A percentile compares a stretch with the other conserved stretches of the same genome.
phyloP scores from a whole-genome alignment of 2,329 filamentous ascomycete genomes.

The Fusarium dimerum region DNA sequence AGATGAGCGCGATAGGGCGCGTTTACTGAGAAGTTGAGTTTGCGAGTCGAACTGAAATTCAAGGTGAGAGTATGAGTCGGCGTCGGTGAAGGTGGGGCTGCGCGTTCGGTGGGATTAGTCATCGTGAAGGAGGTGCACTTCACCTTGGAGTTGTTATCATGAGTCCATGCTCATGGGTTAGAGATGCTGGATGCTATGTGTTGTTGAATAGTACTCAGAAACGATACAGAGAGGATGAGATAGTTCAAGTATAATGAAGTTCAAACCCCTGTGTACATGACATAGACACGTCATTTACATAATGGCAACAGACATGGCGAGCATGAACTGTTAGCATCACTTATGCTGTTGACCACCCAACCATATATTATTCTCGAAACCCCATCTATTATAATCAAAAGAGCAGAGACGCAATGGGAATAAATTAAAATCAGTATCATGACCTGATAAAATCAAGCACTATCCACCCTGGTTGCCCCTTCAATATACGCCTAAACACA shows the following conservation, averaged over 20 bases:
- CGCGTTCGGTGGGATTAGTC: slow-evolving; percentile 13
- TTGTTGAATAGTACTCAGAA: too few relatives aligned
- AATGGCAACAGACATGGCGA: neutral
- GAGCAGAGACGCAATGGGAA: too few relatives aligned
- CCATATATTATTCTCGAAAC: neutral
- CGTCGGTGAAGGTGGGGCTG: slow-evolving; percentile 11
- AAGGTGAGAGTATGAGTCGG: slow-evolving; percentile 14
- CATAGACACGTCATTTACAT: neutral
- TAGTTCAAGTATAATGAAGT: neutral
- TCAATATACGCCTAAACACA: slow-evolving; percentile 19
- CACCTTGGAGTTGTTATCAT: neutral
- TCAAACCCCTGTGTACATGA: too few relatives aligned
- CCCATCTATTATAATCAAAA: too few relatives aligned
- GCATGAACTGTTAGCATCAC: neutral
- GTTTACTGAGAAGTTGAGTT: slow-evolving; percentile 7
- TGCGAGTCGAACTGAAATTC: slow-evolving; percentile 9
- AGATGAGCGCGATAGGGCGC: slow-evolving; percentile 5
- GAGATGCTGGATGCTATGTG: too few relatives aligned
- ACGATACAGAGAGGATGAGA: neutral
- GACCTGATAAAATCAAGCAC: neutral
- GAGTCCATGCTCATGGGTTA: too few relatives aligned
- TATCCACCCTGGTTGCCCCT: slow-evolving; percentile 16
- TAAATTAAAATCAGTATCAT: too few relatives aligned
- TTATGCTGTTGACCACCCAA: neutral
- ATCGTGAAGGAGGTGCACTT: slow-evolving; percentile 7